Base-by-base conservation (phyloP, 192 early-diverging fungal genomes). In the Phycomyces nitens region DNA sequence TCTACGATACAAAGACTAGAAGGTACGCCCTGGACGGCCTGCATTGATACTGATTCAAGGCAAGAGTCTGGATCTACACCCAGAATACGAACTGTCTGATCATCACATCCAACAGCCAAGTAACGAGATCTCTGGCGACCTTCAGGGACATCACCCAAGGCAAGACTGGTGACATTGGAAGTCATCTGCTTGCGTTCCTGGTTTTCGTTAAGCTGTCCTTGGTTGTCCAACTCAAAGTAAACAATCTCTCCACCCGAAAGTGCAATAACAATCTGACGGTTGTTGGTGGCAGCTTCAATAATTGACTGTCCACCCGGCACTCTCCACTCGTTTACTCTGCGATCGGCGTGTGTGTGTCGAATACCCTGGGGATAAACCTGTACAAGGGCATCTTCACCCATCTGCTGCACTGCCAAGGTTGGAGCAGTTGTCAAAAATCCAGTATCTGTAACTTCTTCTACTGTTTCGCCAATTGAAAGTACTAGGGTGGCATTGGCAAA, bases 401-500 rank as follows among this genome's bases (percentile, higher is more conserved):
- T 71, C 61, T 91, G 88, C 29, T 88, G 88, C 2, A 94, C 90
- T 20, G 82, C 83, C 23, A 99, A 73, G 1, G 98, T 99, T 0
- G 92, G 90, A 5, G 90, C 90, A 18, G 84, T 80, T 49, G 85
- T 82, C 27, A 93, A 65, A 66, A 98, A 90, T n/a, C 93, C 94
- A 1, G 92, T 90, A 75, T 95, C 94, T 0, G 88, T 85, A 0
- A 94, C 90, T 73, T 98, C 96, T 60, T 93, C 87, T 0, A 97
- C 93, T 5, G 90, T 94, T 58, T 95, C 94, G 0, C 92, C 95
- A 70, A 96, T 94, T 0, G 87, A 85, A 42, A 99, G 78, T 12
- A 95, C 94, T 38, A 99, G 74, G 9, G 96, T 99, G 7, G 93
- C 92, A 68, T 94, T 92, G 6, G 86, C 79, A 71, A 99, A 98